phyloP scores from a whole-genome alignment of 2,329 filamentous ascomycete genomes.

The Aspergillus glaucus region DNA sequence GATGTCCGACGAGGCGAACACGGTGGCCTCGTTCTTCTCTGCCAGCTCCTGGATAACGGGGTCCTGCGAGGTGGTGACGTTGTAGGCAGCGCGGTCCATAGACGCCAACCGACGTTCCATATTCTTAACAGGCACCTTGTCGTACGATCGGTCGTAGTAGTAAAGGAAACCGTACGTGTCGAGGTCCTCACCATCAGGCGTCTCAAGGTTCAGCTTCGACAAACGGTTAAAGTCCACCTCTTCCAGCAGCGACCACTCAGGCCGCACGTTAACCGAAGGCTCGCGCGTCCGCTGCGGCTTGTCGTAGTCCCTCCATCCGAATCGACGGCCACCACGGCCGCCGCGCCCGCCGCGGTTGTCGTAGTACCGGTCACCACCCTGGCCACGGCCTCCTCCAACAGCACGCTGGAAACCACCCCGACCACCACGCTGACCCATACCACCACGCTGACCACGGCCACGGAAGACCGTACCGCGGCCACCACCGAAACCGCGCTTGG shows the following conservation, averaged over 20 bases:
- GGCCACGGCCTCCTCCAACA: slow-evolving; percentile 60
- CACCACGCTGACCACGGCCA: slow-evolving; percentile 69
- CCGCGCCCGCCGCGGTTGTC: slow-evolving; percentile 66
- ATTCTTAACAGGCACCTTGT: slow-evolving; percentile 86
- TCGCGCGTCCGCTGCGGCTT: slow-evolving; percentile 96
- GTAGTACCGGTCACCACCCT: slow-evolving; percentile 59
- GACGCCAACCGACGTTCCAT: slow-evolving; percentile 80
- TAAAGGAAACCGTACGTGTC: slow-evolving; percentile 96
- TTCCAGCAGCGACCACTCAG: slow-evolving; percentile 91
- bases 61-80: slow-evolving; percentile 93
- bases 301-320: slow-evolving; percentile 98
- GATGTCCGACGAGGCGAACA: slow-evolving; percentile 95
- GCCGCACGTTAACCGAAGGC: slow-evolving; percentile 90
- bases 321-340: slow-evolving; percentile 71
- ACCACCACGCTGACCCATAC: slow-evolving; percentile 64
- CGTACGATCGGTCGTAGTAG: slow-evolving; percentile 94
- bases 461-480: slow-evolving; percentile 87
- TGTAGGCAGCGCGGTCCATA: slow-evolving; percentile 92
- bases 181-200: slow-evolving; percentile 89
- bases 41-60: slow-evolving; percentile 95
- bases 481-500: slow-evolving; percentile 75
- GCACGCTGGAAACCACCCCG: slow-evolving; percentile 68
- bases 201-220: slow-evolving; percentile 89
- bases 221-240: slow-evolving; percentile 98
- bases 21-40: slow-evolving; percentile 90